Evolutionary conservation across 768 basidiomycete species (phyloP).

Genomic region (Clitopilus passeckerianus): DNA sequence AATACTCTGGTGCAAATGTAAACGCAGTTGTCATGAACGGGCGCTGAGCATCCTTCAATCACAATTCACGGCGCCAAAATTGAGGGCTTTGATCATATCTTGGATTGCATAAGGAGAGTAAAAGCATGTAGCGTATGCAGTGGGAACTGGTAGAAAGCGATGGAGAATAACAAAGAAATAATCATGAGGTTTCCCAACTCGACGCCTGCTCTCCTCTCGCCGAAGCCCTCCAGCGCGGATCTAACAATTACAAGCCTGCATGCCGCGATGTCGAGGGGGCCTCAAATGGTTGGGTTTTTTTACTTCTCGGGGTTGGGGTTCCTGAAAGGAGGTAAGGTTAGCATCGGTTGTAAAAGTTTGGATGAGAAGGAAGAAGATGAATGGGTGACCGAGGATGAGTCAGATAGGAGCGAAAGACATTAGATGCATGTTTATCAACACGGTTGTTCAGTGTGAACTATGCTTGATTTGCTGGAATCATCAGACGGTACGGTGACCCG

Average conservation of each 20-base stretch:
- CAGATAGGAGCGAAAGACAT: constrained; percentile 99
- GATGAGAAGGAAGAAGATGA: constrained; percentile 13
- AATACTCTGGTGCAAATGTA: background rate
- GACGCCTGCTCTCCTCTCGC: background rate
- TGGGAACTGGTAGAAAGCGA: constrained; percentile 2
- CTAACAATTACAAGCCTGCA: background rate
- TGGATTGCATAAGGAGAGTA: constrained; percentile 10
- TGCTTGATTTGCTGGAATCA: constrained; percentile 66
- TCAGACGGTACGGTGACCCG: constrained; percentile 22
- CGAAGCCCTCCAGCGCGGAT: constrained; percentile 4
- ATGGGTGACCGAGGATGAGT: constrained; percentile 22
- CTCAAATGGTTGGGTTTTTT: constrained; percentile 12
- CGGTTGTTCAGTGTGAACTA: constrained; percentile 94
- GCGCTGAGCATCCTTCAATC: background rate
- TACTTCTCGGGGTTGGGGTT: constrained; percentile 67
- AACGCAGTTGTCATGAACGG: too few relatives aligned
- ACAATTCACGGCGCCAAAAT: background rate
- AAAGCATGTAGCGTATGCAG: constrained; percentile 8
- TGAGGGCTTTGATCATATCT: constrained; percentile 10
- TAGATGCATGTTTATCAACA: constrained; percentile 86
- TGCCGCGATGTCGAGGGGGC: background rate
- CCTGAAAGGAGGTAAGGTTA: constrained; percentile 29
- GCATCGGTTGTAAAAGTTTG: constrained; percentile 5
- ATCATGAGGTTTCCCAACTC: background rate
- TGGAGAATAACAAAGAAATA: constrained; percentile 2